Percentiles rank a stretch among this genome's conserved stretches.
Conservation (phyloP, 208 protist species). For the Leishmania amazonensis region DNA sequence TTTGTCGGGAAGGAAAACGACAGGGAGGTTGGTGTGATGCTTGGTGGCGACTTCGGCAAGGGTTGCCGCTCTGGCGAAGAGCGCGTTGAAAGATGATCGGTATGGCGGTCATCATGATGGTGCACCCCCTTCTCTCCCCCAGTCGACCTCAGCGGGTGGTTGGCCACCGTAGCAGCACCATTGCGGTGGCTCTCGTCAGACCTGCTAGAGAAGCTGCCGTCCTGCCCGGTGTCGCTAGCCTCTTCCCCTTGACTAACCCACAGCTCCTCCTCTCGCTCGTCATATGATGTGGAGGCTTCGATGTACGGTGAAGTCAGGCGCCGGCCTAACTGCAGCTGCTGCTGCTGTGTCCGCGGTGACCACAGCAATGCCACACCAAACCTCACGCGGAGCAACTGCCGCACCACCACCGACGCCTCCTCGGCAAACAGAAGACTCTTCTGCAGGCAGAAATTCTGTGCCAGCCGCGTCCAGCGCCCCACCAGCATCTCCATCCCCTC, state of each 20-base stretch:
- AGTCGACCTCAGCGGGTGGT: background rate
- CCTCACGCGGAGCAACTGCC: constrained; percentile 33
- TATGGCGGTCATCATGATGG: background rate
- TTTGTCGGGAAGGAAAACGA: background rate
- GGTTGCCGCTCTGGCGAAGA: background rate
- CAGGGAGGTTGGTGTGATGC: background rate
- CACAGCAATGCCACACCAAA: constrained; percentile 26
- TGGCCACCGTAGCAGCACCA: background rate
- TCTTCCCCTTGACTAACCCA: constrained; percentile 15
- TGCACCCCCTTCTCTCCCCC: background rate
- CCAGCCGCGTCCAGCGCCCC: constrained; percentile 21
- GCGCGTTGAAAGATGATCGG: background rate
- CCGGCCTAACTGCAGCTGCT: background rate
- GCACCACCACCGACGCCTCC: constrained; percentile 47
- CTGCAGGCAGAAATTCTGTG: constrained; percentile 40
- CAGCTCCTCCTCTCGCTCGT: constrained; percentile 14
- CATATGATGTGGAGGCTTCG: background rate
- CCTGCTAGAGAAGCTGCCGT: background rate
- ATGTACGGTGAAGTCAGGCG: background rate
- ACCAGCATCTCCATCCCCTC: constrained; percentile 44
- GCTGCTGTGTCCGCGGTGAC: background rate
- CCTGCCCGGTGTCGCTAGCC: background rate
- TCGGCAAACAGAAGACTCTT: constrained; percentile 65
- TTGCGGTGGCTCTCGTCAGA: background rate
- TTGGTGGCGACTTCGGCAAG: background rate